phyloP scores from a whole-genome alignment of 2,329 filamentous ascomycete genomes.

The Pleoardoris graminearum region DNA sequence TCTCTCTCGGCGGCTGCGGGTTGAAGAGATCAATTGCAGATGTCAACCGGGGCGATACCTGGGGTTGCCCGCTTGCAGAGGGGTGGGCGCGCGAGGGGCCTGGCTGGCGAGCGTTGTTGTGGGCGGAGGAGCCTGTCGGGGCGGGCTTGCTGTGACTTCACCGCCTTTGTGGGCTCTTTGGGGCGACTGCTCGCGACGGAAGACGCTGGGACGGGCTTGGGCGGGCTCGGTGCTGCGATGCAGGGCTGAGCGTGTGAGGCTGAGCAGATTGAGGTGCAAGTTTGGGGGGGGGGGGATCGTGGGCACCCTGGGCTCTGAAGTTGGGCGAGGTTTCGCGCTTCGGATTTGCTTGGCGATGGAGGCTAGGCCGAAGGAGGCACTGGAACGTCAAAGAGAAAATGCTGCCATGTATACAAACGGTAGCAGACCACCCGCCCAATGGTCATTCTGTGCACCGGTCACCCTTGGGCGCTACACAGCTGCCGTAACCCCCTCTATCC shows the following conservation, averaged over 20 bases:
- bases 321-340: constrained; percentile 31
- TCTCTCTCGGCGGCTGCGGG: constrained; percentile 29
- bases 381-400: constrained; percentile 9
- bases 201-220: constrained; percentile 19
- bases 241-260: constrained; percentile 27
- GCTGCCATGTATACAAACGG: neutral
- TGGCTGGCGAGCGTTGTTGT: constrained; percentile 41
- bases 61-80: constrained; percentile 33
- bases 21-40: constrained; percentile 34
- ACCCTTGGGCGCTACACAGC: neutral
- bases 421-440: neutral
- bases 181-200: constrained; percentile 19
- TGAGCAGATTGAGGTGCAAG: constrained; percentile 29
- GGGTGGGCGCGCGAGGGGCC: constrained; percentile 34
- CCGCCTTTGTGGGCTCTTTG: constrained; percentile 39
- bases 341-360: constrained; percentile 27
- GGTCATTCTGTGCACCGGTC: too few species aligned
- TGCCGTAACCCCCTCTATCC: neutral
- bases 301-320: constrained; percentile 11
- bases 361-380: constrained; percentile 10
- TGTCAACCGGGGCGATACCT: constrained; percentile 29
- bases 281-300: constrained; percentile 12
- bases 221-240: constrained; percentile 26
- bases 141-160: constrained; percentile 45
- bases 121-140: constrained; percentile 39